A percentile compares a stretch with the other conserved stretches of the same genome.
Conservation (phyloP, 192 early-diverging fungal species). For the Podochytrium sp. region DNA sequence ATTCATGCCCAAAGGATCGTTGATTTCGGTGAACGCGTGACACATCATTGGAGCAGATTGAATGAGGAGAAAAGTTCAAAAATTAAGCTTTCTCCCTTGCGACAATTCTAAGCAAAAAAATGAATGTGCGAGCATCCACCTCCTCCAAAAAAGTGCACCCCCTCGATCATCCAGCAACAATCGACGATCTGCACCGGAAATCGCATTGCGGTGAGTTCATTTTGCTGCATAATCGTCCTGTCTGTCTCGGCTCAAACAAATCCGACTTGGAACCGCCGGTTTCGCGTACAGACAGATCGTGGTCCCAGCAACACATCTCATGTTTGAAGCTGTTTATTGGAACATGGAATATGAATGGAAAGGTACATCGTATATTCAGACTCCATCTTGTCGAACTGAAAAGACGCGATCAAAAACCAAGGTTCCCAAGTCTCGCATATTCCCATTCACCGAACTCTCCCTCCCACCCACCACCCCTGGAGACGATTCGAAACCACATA, state of each 20-base stretch:
- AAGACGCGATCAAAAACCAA: background rate
- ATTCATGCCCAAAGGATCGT: background rate
- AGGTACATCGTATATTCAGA: slow-evolving; percentile 1
- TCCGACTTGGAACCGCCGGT: no score
- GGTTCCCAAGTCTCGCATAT: background rate
- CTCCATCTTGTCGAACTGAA: background rate
- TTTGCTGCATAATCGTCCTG: no score
- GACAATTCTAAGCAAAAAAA: no score
- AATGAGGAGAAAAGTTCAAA: no score
- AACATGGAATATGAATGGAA: slow-evolving; percentile 54
- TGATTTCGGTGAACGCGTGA: background rate
- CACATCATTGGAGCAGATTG: no score
- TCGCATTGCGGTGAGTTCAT: no score
- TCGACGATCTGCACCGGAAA: no score
- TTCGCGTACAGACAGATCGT: slow-evolving; percentile 2
- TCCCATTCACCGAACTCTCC: background rate
- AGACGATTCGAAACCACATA: background rate
- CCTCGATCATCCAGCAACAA: no score
- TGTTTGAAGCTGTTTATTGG: slow-evolving; percentile 35
- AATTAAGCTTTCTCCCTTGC: no score
- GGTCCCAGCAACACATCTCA: slow-evolving; percentile 1
- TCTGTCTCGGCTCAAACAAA: no score
- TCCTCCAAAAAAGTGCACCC: no score
- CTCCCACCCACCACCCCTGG: background rate
- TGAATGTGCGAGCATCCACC: no score